Percentiles rank a stretch among this genome's conserved stretches.
phyloP scores from a whole-genome alignment of 345 rosid species.

The rapeseed (Brassica napus) region Da-Ae NC_063445.1:9100001-9100500 shows the following conservation, averaged over 20 bases:
- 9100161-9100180: neutral
- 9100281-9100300: neutral
- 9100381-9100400: conserved; percentile 49
- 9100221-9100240: conserved; percentile 31
- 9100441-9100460: conserved; percentile 11
- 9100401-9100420: conserved; percentile 51
- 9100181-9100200: conserved; percentile 11
- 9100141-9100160: conserved; percentile 16
- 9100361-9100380: conserved; percentile 34
- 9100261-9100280: neutral
- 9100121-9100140: conserved; percentile 3
- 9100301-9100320: conserved; percentile 21
- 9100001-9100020: neutral
- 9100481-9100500: neutral
- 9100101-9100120: neutral
- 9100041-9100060: conserved; percentile 20
- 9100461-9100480: conserved; percentile 7
- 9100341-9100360: conserved; percentile 21
- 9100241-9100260: conserved; percentile 37
- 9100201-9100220: conserved; percentile 17
- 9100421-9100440: neutral
- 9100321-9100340: neutral
- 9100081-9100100: neutral
- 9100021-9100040: neutral
- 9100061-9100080: conserved; percentile 22